Base-by-base conservation (phyloP, 495 filamentous ascomycete species). In the Penicillium waksmanii region DNA sequence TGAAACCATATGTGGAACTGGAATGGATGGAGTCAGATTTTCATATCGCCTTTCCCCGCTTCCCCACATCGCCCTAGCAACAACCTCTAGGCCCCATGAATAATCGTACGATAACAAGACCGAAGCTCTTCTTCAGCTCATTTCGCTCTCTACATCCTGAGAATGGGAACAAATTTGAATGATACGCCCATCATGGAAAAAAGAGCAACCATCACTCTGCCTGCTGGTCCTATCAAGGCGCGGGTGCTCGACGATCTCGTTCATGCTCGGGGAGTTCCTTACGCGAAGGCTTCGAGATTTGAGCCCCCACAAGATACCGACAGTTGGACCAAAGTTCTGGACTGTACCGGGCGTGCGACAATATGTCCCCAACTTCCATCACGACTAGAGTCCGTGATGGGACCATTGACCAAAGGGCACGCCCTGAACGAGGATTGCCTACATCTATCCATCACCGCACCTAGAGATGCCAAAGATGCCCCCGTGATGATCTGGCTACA, bases 401-500 rank as follows among this genome's bases (percentile, higher is more conserved):
- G 57, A 6, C 57, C 57, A 3, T 43, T 60, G 52, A 55, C 57
- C 17, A 35, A 31, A 36, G 33, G 51, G 6, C 43, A 57, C 19
- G 34, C 27, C 12, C 17, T 57, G 13, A 46, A 47, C 13, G 59
- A 62, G 51, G 40, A 47, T 23, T 62, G 59, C 50, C 18, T 57
- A 13, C 53, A 44, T 19, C 27, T 62, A 15, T 53, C 54, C n/a
- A 38, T 57, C 7, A 53, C 34, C 6, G 48, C 59, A 10, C 59
- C 59, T 11, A 48, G 48, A n/a, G 34, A 57, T 23, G 49, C 40
- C n/a, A 42, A 19, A 15, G 25, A 46, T 17, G 50, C 55, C 2
- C 59, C 54, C 0, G 59, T 62, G 36, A 62, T 62, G 54, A 48
- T 62, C n/a, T 62, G 53, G 53, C 9, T 62, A 17, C 59, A 57